phyloP scores from a whole-genome alignment of 176 grass and related monocot genomes.

The Oryza longistaminata region DNA sequence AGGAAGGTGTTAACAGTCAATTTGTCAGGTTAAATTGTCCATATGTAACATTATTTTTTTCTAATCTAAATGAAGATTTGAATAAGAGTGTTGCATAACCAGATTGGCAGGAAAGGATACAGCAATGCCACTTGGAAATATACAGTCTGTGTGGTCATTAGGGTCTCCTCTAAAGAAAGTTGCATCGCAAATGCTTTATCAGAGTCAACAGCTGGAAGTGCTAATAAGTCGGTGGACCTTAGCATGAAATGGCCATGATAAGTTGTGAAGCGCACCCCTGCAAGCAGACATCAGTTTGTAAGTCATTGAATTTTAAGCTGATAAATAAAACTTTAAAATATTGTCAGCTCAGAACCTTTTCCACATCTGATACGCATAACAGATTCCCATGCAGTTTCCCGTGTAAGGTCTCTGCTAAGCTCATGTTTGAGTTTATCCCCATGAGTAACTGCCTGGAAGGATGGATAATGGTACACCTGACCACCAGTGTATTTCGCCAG shows the following conservation, averaged over 20 bases:
- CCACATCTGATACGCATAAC: constrained; percentile 98
- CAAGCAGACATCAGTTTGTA: constrained; percentile 25
- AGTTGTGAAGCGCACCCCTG: constrained; percentile 86
- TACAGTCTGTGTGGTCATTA: constrained; percentile 87
- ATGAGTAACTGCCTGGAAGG: constrained; percentile 67
- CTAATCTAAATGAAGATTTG: neutral
- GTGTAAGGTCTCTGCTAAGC: constrained; percentile 77
- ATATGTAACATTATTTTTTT: neutral
- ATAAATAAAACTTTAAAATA: constrained; percentile 13
- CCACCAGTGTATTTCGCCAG: constrained; percentile 95
- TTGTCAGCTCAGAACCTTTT: constrained; percentile 63
- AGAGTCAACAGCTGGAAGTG: constrained; percentile 95
- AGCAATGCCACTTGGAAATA: constrained; percentile 96
- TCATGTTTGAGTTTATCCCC: constrained; percentile 81
- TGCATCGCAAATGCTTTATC: constrained; percentile 99
- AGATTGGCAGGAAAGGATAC: constrained; percentile 68
- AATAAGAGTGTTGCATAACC: constrained; percentile 1
- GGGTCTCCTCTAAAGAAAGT: constrained; percentile 77
- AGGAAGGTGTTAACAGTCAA: neutral
- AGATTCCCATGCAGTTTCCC: constrained; percentile 98
- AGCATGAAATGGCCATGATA: constrained; percentile 99
- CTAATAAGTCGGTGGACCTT: constrained; percentile 91
- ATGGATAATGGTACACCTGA: constrained; percentile 92
- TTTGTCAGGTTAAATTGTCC: neutral
- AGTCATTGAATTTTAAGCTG: constrained; percentile 28